These are phyloP conservation scores for Lactifluus echinatus DNA, from an alignment of 768 basidiomycete species.

Conservation along the genomic window DNA sequence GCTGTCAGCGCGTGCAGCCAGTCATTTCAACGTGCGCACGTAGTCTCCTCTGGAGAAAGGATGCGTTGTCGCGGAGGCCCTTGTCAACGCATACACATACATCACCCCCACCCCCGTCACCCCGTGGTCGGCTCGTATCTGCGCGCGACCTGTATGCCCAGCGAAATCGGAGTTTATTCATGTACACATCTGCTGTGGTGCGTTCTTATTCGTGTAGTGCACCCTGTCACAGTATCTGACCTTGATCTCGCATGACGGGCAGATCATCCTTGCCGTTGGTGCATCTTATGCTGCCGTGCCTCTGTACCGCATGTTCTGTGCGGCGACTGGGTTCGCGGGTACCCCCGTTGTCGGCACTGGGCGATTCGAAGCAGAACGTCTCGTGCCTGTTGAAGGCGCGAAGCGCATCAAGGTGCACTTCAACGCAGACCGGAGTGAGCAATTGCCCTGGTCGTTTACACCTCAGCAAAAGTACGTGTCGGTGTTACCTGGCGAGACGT, in stretches of 20 bases:
- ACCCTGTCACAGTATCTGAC: background rate
- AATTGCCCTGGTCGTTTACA: conserved; percentile 87
- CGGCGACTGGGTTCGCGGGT: conserved; percentile 93
- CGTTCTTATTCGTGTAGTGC: conserved; percentile 24
- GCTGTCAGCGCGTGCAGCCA: background rate
- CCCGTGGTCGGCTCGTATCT: conserved; percentile 24
- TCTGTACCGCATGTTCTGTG: conserved; percentile 95
- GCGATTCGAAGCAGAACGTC: conserved; percentile 74
- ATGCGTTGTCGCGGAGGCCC: background rate
- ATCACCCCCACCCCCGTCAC: conserved; percentile 4
- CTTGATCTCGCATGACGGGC: background rate
- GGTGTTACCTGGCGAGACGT: conserved; percentile 92
- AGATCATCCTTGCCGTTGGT: conserved; percentile 77
- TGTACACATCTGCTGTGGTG: conserved; percentile 82
- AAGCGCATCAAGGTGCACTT: conserved; percentile 88
- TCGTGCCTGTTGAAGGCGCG: conserved; percentile 63
- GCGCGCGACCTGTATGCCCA: conserved; percentile 41
- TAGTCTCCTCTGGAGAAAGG: background rate
- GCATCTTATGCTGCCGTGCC: conserved; percentile 97
- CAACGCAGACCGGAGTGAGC: conserved; percentile 85
- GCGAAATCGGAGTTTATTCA: conserved; percentile 64
- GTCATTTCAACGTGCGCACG: background rate
- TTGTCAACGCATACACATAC: conserved; percentile 7
- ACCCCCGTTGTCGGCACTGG: conserved; percentile 87
- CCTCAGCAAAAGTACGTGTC: conserved; percentile 86